These are phyloP conservation scores for Cryptomeria japonica DNA, from an alignment of 75 land plant genomes.

Conservation along the genomic window DNA sequence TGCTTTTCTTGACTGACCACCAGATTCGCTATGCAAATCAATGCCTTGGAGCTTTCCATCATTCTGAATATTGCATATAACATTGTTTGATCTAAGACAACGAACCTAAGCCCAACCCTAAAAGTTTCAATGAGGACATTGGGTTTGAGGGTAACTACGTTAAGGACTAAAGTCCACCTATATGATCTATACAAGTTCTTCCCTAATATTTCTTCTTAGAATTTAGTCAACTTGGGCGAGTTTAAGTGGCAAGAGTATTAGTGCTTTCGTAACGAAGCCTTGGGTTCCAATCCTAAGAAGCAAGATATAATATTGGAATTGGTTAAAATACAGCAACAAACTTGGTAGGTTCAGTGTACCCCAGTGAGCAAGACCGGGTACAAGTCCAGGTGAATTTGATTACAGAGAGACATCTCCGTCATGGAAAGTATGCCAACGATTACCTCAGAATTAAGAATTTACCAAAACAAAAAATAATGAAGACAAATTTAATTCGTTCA, in stretches of 20 bases:
- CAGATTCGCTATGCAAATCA: neutral
- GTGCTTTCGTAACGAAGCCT: neutral
- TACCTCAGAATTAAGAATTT: neutral
- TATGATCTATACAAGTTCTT: neutral
- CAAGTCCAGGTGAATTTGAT: neutral
- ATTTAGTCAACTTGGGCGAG: neutral
- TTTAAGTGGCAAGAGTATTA: too few species aligned
- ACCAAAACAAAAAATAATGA: neutral
- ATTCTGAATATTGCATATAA: neutral
- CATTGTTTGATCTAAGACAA: neutral
- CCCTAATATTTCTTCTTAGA: too few species aligned
- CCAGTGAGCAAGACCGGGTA: neutral
- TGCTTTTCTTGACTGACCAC: neutral
- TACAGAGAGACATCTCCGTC: neutral
- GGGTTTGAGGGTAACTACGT: neutral
- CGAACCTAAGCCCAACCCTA: neutral
- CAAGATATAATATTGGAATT: neutral
- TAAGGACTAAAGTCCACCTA: neutral
- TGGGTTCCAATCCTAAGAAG: neutral
- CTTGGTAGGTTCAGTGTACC: neutral
- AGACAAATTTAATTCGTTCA: neutral
- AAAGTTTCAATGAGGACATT: neutral
- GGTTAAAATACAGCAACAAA: neutral
- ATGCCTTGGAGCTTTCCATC: neutral
- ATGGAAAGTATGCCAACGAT: neutral